Conservation (phyloP, 2,329 filamentous ascomycete genomes). For the Aurifilum marmelostoma region DNA sequence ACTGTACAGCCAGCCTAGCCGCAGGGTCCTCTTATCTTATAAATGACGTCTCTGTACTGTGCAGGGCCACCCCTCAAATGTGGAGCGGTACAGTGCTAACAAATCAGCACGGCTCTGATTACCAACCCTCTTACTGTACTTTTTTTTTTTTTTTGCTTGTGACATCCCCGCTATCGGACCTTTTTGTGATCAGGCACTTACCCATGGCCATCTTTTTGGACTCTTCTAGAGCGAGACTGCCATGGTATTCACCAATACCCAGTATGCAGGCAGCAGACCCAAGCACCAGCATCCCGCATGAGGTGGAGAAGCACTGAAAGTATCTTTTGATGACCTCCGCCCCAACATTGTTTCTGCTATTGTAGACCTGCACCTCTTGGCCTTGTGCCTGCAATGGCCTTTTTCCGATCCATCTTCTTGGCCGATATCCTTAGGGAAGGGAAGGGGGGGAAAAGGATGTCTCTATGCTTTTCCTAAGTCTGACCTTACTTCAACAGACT, state of each 20-base stretch:
- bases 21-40: conserved; percentile 1
- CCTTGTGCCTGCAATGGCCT: not conserved
- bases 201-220: not conserved
- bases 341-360: not conserved
- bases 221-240: not conserved
- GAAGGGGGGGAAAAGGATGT: too few relatives aligned
- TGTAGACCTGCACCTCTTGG: too few relatives aligned
- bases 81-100: conserved; percentile 17
- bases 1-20: too few relatives aligned
- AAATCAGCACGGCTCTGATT: conserved; percentile 16
- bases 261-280: not conserved
- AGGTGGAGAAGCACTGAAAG: not conserved
- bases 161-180: conserved; percentile 7
- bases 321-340: not conserved
- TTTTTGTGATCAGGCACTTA: too few relatives aligned
- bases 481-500: not conserved
- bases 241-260: not conserved
- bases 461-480: not conserved
- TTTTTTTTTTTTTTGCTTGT: not conserved
- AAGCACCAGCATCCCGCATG: not conserved
- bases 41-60: conserved; percentile 10
- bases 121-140: conserved; percentile 4
- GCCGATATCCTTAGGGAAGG: too few relatives aligned
- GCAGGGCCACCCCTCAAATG: not conserved
- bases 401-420: too few relatives aligned